Evolutionary conservation across 768 basidiomycete species (phyloP).

Genomic region (Hypholoma sublateritium): DNA sequence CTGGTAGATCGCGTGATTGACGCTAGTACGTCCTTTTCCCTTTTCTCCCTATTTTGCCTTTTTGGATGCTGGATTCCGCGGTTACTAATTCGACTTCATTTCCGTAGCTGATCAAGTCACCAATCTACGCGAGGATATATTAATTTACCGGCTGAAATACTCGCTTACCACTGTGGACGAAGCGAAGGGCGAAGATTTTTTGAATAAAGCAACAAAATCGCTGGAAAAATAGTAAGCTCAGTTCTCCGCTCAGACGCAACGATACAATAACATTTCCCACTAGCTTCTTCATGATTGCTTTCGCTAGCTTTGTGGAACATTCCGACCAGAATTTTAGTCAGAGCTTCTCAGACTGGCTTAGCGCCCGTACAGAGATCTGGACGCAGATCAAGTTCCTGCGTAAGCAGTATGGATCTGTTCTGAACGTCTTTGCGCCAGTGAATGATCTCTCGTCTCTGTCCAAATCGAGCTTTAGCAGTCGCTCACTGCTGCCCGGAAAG

Average conservation of each 20-base stretch:
- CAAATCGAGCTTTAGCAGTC: slow-evolving; percentile 57
- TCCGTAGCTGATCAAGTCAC: slow-evolving; percentile 82
- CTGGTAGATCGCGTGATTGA: slow-evolving; percentile 92
- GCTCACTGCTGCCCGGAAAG: slow-evolving; percentile 62
- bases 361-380: slow-evolving; percentile 88
- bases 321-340: slow-evolving; percentile 54
- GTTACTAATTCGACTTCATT: slow-evolving; percentile 3
- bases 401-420: slow-evolving; percentile 73
- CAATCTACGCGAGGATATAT: slow-evolving; percentile 88
- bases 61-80: not conserved
- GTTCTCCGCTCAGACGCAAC: not conserved
- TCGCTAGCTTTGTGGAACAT: slow-evolving; percentile 82
- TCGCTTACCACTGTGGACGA: slow-evolving; percentile 77
- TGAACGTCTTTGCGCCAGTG: slow-evolving; percentile 91
- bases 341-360: slow-evolving; percentile 86
- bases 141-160: slow-evolving; percentile 81
- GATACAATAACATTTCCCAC: not conserved
- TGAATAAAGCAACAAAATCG: slow-evolving; percentile 70
- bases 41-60: not conserved
- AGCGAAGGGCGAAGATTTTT: slow-evolving; percentile 52
- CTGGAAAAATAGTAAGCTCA: slow-evolving; percentile 78
- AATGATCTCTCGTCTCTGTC: slow-evolving; percentile 85
- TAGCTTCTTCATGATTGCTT: slow-evolving; percentile 93
- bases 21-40: slow-evolving; percentile 38
- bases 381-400: slow-evolving; percentile 92